Conservation (phyloP, 805 yeast genomes). For the Myxozyma vanderwaltii region DNA sequence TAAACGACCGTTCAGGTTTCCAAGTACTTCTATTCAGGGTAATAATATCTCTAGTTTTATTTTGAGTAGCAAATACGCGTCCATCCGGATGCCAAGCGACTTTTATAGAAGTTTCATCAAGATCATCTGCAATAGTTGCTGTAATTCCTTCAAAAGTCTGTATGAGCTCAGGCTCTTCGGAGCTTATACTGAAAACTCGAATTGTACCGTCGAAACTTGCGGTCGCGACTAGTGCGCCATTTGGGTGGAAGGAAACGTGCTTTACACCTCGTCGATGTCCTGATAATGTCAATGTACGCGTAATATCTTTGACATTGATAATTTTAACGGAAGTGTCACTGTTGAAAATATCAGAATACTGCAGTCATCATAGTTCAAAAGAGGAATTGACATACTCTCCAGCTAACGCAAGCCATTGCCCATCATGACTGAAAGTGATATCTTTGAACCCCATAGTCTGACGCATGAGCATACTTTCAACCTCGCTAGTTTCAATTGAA, state of each 20-base stretch:
- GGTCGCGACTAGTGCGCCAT: conserved; percentile 39
- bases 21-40: conserved; percentile 38
- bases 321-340: conserved; percentile 40
- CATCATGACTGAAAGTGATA: conserved; percentile 42
- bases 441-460: conserved; percentile 43
- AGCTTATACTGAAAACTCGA: conserved; percentile 39
- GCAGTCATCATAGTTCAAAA: background rate
- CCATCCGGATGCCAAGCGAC: conserved; percentile 76
- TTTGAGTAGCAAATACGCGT: conserved; percentile 66
- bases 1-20: conserved; percentile 34
- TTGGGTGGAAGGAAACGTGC: conserved; percentile 49
- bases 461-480: conserved; percentile 36
- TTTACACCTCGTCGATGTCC: conserved; percentile 50
- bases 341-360: background rate
- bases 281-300: conserved; percentile 48
- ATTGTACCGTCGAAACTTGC: conserved; percentile 43
- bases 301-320: conserved; percentile 41
- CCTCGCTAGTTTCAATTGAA: conserved; percentile 36
- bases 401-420: conserved; percentile 43
- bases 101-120: conserved; percentile 53
- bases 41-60: conserved; percentile 46
- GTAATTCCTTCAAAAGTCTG: conserved; percentile 38
- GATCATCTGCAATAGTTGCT: conserved; percentile 40
- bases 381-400: conserved; percentile 38
- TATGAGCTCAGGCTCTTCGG: conserved; percentile 35